Evolutionary conservation across 176 grass and related monocot species (phyloP).

Genomic region (Chloris gayana): DNA sequence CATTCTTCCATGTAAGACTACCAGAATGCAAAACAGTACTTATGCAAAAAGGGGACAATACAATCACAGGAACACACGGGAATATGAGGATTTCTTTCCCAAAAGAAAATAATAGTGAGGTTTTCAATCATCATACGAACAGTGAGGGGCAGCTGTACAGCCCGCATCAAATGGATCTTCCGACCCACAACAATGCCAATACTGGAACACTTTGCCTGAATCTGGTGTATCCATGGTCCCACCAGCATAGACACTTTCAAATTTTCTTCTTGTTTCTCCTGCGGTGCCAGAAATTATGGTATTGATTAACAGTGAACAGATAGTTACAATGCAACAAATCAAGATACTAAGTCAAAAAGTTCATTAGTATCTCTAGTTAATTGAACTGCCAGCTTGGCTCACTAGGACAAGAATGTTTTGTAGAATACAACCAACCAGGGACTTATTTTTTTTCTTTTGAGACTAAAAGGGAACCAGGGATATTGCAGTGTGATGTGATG

Average conservation of each 20-base stretch:
- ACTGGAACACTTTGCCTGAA: constrained; percentile 86
- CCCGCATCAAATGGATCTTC: constrained; percentile 84
- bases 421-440: background rate
- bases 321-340: background rate
- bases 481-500: background rate
- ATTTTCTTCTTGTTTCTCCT: constrained; percentile 98
- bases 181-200: constrained; percentile 96
- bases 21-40: background rate
- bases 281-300: background rate
- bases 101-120: background rate
- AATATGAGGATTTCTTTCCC: too few species aligned
- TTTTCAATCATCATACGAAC: constrained; percentile 84
- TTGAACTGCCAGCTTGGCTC: background rate
- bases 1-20: background rate
- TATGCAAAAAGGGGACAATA: background rate
- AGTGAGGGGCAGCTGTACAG: constrained; percentile 80
- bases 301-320: background rate
- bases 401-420: background rate
- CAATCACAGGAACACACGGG: background rate
- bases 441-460: too few species aligned
- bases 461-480: too few species aligned
- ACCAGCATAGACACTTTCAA: constrained; percentile 83
- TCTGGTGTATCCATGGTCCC: constrained; percentile 85
- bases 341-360: background rate
- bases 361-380: background rate